Evolutionary conservation across 371 early-diverging fungal species (phyloP).

Genomic region (Zychaea mexicana): DNA sequence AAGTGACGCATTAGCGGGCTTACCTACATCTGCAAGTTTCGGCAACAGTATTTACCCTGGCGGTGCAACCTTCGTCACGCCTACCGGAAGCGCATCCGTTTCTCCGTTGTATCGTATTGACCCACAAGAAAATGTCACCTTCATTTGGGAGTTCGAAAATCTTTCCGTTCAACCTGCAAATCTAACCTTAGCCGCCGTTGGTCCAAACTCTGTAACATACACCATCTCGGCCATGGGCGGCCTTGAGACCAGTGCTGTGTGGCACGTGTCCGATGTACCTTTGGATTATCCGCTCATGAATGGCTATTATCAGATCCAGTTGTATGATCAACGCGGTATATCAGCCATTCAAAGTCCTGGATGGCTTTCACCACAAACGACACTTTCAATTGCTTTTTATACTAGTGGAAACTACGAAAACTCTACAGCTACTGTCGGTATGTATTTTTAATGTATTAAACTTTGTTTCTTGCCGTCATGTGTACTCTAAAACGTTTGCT

Average conservation of each 20-base stretch:
- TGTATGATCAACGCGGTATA: constrained; percentile 52
- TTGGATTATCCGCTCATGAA: constrained; percentile 42
- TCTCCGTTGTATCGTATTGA: constrained; percentile 48
- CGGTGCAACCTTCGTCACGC: constrained; percentile 34
- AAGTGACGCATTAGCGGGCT: constrained; percentile 12
- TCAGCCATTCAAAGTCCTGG: constrained; percentile 38
- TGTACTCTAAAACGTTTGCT: too few species aligned
- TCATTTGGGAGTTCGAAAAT: constrained; percentile 41
- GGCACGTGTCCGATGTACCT: constrained; percentile 42
- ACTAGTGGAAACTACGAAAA: constrained; percentile 28
- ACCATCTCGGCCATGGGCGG: constrained; percentile 42
- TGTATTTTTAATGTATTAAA: too few species aligned
- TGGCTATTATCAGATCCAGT: constrained; percentile 44
- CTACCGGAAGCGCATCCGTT: constrained; percentile 45
- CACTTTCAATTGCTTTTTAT: constrained; percentile 46
- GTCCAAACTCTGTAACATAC: constrained; percentile 36
- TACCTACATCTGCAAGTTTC: constrained; percentile 45
- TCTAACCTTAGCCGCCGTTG: constrained; percentile 46
- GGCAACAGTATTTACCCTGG: constrained; percentile 40
- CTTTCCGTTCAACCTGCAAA: constrained; percentile 39
- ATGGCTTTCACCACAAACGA: constrained; percentile 37
- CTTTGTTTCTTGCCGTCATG: too few species aligned
- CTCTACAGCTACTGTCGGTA: constrained; percentile 6
- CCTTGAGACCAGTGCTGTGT: constrained; percentile 41
- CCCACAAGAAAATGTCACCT: constrained; percentile 45